Percentiles rank a stretch among this genome's conserved stretches.
Conservation (phyloP, 371 early-diverging fungal species). For the Rhizopus arrhizus region DNA sequence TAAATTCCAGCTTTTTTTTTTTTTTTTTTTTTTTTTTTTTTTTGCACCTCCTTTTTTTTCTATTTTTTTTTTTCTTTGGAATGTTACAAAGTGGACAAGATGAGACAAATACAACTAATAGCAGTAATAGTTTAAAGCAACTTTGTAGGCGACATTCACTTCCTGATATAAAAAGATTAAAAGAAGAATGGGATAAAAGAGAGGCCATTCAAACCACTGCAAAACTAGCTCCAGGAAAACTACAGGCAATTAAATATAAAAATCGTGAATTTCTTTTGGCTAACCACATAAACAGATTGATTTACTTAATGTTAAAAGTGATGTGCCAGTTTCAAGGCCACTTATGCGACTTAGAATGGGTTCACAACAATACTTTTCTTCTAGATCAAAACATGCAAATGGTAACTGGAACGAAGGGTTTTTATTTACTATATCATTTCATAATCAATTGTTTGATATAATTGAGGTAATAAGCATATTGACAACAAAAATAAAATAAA, state of each 20-base stretch:
- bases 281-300: slow-evolving; percentile 34
- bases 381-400: slow-evolving; percentile 32
- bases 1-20: neutral
- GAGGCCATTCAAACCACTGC: slow-evolving; percentile 29
- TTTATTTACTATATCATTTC: slow-evolving; percentile 44
- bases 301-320: slow-evolving; percentile 47
- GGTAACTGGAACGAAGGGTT: slow-evolving; percentile 58
- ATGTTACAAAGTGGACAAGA: neutral
- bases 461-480: slow-evolving; percentile 34
- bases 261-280: neutral
- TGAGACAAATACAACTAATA: neutral
- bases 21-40: neutral
- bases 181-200: slow-evolving; percentile 37
- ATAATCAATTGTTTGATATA: slow-evolving; percentile 50
- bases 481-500: neutral
- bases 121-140: neutral
- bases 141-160: slow-evolving; percentile 32
- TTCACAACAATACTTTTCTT: slow-evolving; percentile 46
- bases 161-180: slow-evolving; percentile 40
- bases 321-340: slow-evolving; percentile 37
- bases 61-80: slow-evolving; percentile 1
- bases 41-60: neutral
- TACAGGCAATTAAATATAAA: slow-evolving; percentile 33
- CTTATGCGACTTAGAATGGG: slow-evolving; percentile 51
- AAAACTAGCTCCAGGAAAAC: slow-evolving; percentile 25